A percentile compares a stretch with the other conserved stretches of the same genome.
These are phyloP conservation scores for Fusarium clavum DNA, from an alignment of 2,329 filamentous ascomycete species.

Conservation along the genomic window DNA sequence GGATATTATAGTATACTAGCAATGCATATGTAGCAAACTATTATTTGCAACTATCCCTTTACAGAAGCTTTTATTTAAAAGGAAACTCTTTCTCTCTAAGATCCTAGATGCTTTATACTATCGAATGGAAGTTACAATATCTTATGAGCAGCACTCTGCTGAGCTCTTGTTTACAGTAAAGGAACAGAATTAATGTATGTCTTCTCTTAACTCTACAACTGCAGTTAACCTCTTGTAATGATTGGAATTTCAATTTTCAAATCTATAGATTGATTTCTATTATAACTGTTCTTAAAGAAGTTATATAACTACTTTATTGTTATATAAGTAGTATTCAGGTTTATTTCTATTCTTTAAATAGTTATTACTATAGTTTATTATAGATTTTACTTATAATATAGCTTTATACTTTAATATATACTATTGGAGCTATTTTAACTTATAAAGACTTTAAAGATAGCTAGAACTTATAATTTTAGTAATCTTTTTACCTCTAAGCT, in stretches of 20 bases:
- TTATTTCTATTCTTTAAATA: not conserved
- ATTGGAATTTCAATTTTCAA: not conserved
- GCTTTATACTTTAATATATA: not conserved
- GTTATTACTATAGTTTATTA: not conserved
- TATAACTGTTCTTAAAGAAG: not conserved
- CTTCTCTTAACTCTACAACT: not conserved
- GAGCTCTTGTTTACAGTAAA: not conserved
- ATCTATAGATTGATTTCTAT: not conserved
- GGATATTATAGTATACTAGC: slow-evolving; percentile 15
- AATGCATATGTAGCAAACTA: not conserved
- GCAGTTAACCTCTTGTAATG: not conserved
- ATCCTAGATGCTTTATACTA: not conserved
- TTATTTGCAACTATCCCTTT: not conserved
- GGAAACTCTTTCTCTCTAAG: not conserved
- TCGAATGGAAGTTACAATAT: not conserved
- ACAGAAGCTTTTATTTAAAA: not conserved
- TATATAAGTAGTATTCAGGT: not conserved
- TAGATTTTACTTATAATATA: not conserved
- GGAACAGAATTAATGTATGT: not conserved
- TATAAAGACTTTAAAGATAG: not conserved
- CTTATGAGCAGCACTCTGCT: not conserved
- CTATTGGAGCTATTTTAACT: not conserved
- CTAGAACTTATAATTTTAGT: not conserved
- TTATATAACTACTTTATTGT: not conserved
- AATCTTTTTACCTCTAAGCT: not conserved